A percentile compares a stretch with the other conserved stretches of the same genome.
These are phyloP conservation scores for Sugiyamaella boreocaroliniensis DNA, from an alignment of 805 yeast species.

Conservation along the genomic window DNA sequence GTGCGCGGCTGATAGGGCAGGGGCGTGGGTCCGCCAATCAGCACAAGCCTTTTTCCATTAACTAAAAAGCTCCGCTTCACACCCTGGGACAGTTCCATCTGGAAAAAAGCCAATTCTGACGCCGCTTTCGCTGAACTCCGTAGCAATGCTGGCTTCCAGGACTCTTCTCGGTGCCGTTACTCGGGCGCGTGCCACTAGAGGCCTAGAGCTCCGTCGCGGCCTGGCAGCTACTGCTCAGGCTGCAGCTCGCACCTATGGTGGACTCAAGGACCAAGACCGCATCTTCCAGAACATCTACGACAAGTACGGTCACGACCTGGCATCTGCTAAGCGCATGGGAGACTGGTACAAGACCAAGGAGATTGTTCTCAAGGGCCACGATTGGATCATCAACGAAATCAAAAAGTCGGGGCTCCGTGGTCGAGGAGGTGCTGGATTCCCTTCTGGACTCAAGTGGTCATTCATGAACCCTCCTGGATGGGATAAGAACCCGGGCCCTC, in stretches of 20 bases:
- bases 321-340: slow-evolving; percentile 70
- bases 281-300: slow-evolving; percentile 80
- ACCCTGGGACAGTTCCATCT: neutral
- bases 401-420: slow-evolving; percentile 82
- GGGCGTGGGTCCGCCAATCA: neutral
- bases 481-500: slow-evolving; percentile 86
- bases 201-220: neutral
- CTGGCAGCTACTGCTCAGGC: slow-evolving; percentile 5
- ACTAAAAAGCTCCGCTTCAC: neutral
- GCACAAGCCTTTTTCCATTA: neutral
- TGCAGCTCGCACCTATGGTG: slow-evolving; percentile 49
- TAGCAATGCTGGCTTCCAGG: neutral
- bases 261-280: slow-evolving; percentile 74
- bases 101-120: neutral
- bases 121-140: neutral
- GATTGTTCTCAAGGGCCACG: slow-evolving; percentile 72
- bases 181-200: neutral
- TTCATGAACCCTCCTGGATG: slow-evolving; percentile 95
- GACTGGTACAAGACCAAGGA: slow-evolving; percentile 93
- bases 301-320: slow-evolving; percentile 66
- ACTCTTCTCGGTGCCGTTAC: neutral
- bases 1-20: neutral
- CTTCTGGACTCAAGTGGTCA: slow-evolving; percentile 86
- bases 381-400: slow-evolving; percentile 85
- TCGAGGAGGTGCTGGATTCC: slow-evolving; percentile 93